Evolutionary conservation across 345 rosid species (phyloP).

Genomic region (Brassica nigra): DNA sequence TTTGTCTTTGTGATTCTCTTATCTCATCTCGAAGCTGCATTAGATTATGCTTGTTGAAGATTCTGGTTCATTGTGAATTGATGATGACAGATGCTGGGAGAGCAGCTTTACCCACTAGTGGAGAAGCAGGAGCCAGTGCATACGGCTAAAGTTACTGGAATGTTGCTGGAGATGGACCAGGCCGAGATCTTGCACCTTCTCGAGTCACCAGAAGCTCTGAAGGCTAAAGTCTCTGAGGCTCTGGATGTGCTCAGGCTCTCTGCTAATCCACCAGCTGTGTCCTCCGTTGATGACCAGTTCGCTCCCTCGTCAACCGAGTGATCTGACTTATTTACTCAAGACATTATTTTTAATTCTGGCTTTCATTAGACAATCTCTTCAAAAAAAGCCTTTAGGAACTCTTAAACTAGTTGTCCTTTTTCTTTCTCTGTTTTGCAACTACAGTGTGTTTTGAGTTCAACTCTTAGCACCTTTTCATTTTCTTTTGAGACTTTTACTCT

Average conservation of each 20-base stretch:
- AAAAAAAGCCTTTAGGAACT: conserved; percentile 18
- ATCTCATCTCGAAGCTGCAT: not conserved
- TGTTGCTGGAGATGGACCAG: conserved; percentile 80
- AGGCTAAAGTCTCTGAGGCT: conserved; percentile 69
- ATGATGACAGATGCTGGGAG: conserved; percentile 66
- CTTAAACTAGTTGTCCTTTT: not conserved
- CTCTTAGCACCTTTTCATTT: not conserved
- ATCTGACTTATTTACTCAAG: not conserved
- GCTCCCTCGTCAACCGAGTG: conserved; percentile 35
- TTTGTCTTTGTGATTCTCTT: not conserved
- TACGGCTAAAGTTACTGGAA: conserved; percentile 68
- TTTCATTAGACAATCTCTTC: conserved; percentile 11
- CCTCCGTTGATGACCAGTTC: conserved; percentile 46
- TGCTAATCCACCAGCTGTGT: conserved; percentile 19
- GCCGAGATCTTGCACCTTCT: conserved; percentile 72
- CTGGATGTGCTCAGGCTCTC: conserved; percentile 58
- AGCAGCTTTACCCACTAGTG: conserved; percentile 70
- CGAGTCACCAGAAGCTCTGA: conserved; percentile 71
- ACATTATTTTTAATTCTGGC: not conserved
- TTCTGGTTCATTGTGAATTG: not conserved
- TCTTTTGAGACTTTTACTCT: not conserved
- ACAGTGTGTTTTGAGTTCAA: not conserved
- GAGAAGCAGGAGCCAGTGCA: conserved; percentile 57
- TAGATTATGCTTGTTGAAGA: not conserved
- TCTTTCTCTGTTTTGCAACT: conserved; percentile 4